Evolutionary conservation across 2,329 filamentous ascomycete genomes (phyloP), one percentile per base, ranked within the genome.

Genomic region (Cryphonectria japonica): DNA sequence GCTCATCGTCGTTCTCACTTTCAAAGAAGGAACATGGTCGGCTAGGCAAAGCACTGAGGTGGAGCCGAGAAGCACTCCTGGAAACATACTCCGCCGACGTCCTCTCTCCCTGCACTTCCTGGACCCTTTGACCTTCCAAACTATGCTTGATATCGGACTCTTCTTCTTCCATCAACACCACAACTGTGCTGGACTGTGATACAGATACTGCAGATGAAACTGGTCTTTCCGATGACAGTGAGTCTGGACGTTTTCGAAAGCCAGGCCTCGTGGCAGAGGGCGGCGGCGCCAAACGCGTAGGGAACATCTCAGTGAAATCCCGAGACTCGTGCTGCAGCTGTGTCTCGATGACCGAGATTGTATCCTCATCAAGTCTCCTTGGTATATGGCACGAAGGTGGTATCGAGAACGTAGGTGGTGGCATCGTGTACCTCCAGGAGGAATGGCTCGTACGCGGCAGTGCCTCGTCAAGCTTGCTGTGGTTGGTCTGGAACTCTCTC

Each of bases 21-120:
- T 34, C 54, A 1, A 13, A 32, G 29, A 59, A 59, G 34, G 54
- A 59, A 9, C 13, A 14, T 32, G 26, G 11, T 19, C 26, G 54
- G 5, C 54, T 59, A 11, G 50, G 50, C 6, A 37, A 13, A 32
- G 63, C 63, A 50, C 63, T 65, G 41, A 66, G 50, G 22, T 66
- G 46, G 13, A 66, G 64, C 8, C 34, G 64, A 57, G 46, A 57
- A 13, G 32, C 7, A 54, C 29, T 54, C 6, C 41, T 52, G 7
- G 63, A 39, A 19, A 64, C 37, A 54, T 26, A 66, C 26, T 66
- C 61, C 11, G 5, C 34, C 41, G n/a, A n/a, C n/a, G 8, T 22
- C 14, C 39, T 43, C 16, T 13, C 63, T 32, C 7, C n/a, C 2
- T 29, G 26, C 26, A 29, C 43, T 19, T 34, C 64, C n/a, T 46